Base-by-base conservation (phyloP, 345 rosid species). In the Camelina laxa region DNA sequence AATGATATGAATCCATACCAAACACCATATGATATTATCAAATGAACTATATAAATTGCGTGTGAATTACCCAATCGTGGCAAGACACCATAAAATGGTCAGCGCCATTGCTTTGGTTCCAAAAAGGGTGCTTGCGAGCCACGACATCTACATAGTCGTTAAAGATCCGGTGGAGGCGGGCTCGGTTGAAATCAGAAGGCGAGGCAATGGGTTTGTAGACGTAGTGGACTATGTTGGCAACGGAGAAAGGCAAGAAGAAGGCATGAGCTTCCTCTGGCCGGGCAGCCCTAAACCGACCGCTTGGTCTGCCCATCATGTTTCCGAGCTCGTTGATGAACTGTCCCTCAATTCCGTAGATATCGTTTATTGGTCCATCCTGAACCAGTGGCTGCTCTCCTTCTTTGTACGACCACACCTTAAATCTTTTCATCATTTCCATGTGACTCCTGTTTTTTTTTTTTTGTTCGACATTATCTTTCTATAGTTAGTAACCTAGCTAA, bases 81-180 rank as follows among this genome's bases (percentile, higher is more conserved):
- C 91, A 89, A 4, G 91, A 85, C 59, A 83, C 83, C 69, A 86
- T 69, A 47, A 89, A 85, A 77, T 89, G 95, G 48, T 89, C 91
- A 2, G 89, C 88, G 0, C 92, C 91, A 4, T 20, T 41, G 77
- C 85, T 87, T 74, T 85, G 67, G 39, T 89, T 89, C 97, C 95
- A 85, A 49, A 80, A 85, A 12, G 82, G 77, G 65, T 87, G 78
- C 62, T 83, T 84, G 4, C 48, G 16, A 0, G 85, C 80, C n/a
- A 87, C 59, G 4, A 80, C 63, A 3, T 56, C 50, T 21, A 83
- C 59, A 22, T 89, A 89, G 53, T 87, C 91, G 20, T 56, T 54
- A 64, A 84, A 81, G 8, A 84, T 10, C 3, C 77, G 72, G 1
- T 72, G 82, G 38, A 85, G 65, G 4, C 77, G 73, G 11, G 42